Base-by-base conservation (phyloP, 352 stramenopile species). In the Globisporangium solare region DNA sequence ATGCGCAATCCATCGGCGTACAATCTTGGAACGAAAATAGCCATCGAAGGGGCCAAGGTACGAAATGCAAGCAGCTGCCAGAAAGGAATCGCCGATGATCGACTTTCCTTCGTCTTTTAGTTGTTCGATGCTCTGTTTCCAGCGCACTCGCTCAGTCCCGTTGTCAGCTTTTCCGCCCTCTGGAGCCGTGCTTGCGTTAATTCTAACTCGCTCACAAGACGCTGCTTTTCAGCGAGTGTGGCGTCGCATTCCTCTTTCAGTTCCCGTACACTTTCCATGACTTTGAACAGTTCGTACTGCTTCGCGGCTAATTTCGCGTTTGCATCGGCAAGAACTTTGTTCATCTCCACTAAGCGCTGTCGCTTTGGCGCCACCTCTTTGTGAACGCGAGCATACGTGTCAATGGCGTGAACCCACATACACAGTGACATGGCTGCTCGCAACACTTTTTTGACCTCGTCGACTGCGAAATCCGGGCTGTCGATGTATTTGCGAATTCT, bases 381-480 rank as follows among this genome's bases (percentile, higher is more conserved):
- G 54, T 76, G 76, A 0, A 92, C 60, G 7, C 77, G 74, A 13
- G 79, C 79, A 32, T 96, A 96, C 11, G 83, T 89, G 54, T 92
- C 74, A 22, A 96, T 67, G 0, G 86, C 86, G 61, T 92, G 82
- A 17, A 94, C 80, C 84, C 84, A 96, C 83, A 94, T 95, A 27
- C 86, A 95, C 24, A 96, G 56, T n/a, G 79, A 89, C 74, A 87
- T 87, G 2, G 85, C 85, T 0, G 86, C 86, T 17, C 69, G 66
- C 6, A 80, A 94, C 6, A 92, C 83, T 52, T 94, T 92, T 59
- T 80, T 89, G 2, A 94, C 82, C 62, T 91, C 83, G 17, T 93
- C 81, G 12, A 93, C 73, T 1, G 79, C 74, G 56, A 95, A 93
- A 18, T 93, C 85, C 1, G 83, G 81, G 47, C 81, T 88, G 1